Conservation (phyloP, 306 rosid species). For the Cucurbita ficifolia region DNA sequence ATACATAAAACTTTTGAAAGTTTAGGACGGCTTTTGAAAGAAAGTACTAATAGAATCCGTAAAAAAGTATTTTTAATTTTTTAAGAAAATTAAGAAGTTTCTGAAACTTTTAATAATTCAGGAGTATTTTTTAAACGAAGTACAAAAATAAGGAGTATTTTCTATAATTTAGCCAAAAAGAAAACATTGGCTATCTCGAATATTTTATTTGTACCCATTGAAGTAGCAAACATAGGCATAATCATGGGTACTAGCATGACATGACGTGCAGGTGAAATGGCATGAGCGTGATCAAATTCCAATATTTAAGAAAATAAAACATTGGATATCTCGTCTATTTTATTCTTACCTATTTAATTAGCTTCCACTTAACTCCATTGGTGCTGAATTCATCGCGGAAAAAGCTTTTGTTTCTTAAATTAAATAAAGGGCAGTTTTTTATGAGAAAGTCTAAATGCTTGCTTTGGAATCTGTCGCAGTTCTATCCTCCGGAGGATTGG, state of each 20-base stretch:
- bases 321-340: background rate
- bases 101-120: no score
- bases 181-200: background rate
- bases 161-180: no score
- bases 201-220: background rate
- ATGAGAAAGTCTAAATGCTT: background rate
- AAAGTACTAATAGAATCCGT: no score
- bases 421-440: background rate
- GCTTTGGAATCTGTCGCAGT: conserved; percentile 24
- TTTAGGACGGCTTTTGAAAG: no score
- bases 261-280: background rate
- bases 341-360: background rate
- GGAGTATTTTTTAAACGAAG: no score
- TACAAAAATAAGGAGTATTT: no score
- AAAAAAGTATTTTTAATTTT: no score
- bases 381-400: background rate
- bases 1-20: no score
- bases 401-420: background rate
- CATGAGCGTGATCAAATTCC: background rate
- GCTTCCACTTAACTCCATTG: background rate
- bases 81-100: no score
- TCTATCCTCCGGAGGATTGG: conserved; percentile 89
- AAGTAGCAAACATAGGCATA: background rate
- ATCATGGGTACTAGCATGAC: background rate
- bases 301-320: background rate